Evolutionary conservation across 257 asterid species (phyloP), one percentile per base, ranked within the genome.

Genomic region (Nicotiana paniculata): DNA sequence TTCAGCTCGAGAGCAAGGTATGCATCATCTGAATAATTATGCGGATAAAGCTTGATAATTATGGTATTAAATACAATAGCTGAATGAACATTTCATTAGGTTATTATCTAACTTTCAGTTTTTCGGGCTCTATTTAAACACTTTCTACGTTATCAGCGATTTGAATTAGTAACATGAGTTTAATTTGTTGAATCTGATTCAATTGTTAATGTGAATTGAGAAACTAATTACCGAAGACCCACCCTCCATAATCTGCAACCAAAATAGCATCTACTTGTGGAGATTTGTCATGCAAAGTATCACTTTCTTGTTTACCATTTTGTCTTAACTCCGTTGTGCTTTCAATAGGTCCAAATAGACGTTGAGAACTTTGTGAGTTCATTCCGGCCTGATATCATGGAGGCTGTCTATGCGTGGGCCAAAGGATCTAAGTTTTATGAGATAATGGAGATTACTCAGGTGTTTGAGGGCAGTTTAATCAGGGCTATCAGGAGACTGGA

Each of bases 1-100:
- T 96, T 88, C 98, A 96, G 90, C 93, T 94, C 2, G 98, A 96
- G 87, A 91, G 97, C 97, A 96, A 94, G 99, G 99, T 94, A 89
- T 82, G 80, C 3, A 3, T 48, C 64, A 75, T 75, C 80, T 51
- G 63, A 75, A 15, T 46, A 28, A 35, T 43, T 82, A 30, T 70
- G 85, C 72, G 77, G 43, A 21, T 80, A 55, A 70, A 51, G 80
- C 59, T 28, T 74, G 79, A 51, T 15, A 28, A 28, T 75, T 13
- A 16, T 0, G 62, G 26, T 75, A 51, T 75, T 13, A 39, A 74
- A 74, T 30, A 32, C 79, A 35, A 46, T 46, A 43, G 61, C 39
- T 46, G 79, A 46, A 24, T 72, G 79, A 13, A 46, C 79, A 24
- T 26, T 24, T 13, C 26, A 46, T 12, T 21, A 16, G 28, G 16